Base-by-base conservation (phyloP, 2,329 filamentous ascomycete genomes). In the Fusarium beomiforme region DNA sequence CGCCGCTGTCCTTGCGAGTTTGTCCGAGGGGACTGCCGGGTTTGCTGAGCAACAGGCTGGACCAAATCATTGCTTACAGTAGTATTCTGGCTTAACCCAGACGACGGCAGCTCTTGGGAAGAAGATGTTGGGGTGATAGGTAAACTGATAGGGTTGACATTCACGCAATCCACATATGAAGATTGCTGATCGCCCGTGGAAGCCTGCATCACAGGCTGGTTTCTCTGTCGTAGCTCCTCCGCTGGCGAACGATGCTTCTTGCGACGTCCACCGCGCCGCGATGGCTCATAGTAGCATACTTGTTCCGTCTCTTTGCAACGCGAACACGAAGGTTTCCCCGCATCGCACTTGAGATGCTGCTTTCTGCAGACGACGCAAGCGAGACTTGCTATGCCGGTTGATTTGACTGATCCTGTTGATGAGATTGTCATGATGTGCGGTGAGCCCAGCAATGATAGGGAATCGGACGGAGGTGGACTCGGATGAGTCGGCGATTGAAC, bases 291-390 rank as follows among this genome's bases (percentile, higher is more conserved):
- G 8, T 62, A 61, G 56, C 73, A 75, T 5, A 60, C 36, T 8
- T 51, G 53, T 1, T 50, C 58, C 1, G 61, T 53, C 16, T 71
- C 60, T 23, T 44, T 50, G 34, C 73, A 75, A 23, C 72, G 68
- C 21, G 71, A 70, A 41, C 73, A 75, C 10, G 66, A 68, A 3
- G 73, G 73, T 21, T 54, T 67, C 16, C 68, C 66, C n/a, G 57
- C 73, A 41, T 75, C 73, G 41, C 73, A 75, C 46, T 75, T 75
- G 39, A 75, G 68, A 14, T 75, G 73, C 5, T 75, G 70, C 11
- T 70, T 73, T 42, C 73, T 61, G 53, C 73, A 75, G 7, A 63
- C 69, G 39, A 70, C 70, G 36, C 73, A 75, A 8, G 73, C 73
- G 4, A 75, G 65, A 2, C 66, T 44, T 6, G 66, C 70, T 21